Evolutionary conservation across 176 grass and related monocot genomes (phyloP).

Genomic region (Oryza coarctata): DNA sequence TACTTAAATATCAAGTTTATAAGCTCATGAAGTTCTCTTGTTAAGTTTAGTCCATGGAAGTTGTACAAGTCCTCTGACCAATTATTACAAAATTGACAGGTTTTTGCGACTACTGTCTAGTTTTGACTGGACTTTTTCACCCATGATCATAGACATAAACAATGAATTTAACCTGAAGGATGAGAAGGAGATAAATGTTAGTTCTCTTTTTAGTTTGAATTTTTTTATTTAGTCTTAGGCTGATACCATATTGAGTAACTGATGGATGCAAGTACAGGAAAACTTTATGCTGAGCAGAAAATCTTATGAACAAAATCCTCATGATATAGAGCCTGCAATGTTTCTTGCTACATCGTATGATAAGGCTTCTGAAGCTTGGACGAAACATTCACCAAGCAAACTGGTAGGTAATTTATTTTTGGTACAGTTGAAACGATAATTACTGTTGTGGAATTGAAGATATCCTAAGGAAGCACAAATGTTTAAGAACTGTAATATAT

Average conservation of each 20-base stretch:
- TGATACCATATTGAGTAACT: background rate
- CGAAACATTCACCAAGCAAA: conserved; percentile 78
- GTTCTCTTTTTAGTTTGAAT: conserved; percentile 29
- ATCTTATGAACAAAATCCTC: conserved; percentile 71
- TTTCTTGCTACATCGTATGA: conserved; percentile 92
- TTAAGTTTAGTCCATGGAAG: conserved; percentile 23
- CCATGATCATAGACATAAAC: conserved; percentile 95
- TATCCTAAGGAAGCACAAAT: background rate
- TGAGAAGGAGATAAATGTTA: conserved; percentile 83
- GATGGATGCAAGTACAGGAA: conserved; percentile 49
- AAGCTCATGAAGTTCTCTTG: background rate
- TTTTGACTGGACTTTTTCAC: conserved; percentile 91
- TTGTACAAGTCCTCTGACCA: conserved; percentile 11
- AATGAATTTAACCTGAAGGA: conserved; percentile 76
- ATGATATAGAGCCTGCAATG: conserved; percentile 70
- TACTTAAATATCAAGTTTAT: conserved; percentile 16
- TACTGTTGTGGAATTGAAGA: background rate
- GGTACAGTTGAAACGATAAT: background rate
- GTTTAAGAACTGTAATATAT: background rate
- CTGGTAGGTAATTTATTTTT: conserved; percentile 50
- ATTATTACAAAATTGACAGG: conserved; percentile 53
- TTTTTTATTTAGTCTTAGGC: conserved; percentile 24
- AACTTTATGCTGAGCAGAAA: conserved; percentile 79
- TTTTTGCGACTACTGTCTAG: conserved; percentile 81
- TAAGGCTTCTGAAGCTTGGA: conserved; percentile 95